phyloP scores from a whole-genome alignment of 106 monocot genomes.

The Ottelia alismoides region DNA sequence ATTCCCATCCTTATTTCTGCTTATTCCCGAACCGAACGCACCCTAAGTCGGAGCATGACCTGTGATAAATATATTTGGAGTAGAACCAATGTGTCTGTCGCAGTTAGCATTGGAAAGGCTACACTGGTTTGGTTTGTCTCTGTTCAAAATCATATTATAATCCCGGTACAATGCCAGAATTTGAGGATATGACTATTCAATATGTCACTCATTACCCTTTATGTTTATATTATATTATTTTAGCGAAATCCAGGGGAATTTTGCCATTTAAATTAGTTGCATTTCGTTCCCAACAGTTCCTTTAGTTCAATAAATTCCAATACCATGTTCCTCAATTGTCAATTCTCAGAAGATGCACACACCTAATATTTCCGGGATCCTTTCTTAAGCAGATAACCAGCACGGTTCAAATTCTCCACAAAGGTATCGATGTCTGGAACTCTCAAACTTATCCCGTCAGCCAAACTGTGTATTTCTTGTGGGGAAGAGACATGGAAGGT shows the following conservation, averaged over 20 bases:
- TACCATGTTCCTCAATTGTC: background rate
- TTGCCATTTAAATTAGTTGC: no score
- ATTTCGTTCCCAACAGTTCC: background rate
- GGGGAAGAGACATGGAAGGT: background rate
- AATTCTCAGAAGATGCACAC: background rate
- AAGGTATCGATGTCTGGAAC: conserved; percentile 81
- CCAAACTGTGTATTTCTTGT: conserved; percentile 77
- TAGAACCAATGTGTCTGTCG: no score
- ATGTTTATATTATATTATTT: background rate
- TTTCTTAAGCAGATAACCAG: conserved; percentile 85
- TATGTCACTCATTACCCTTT: background rate
- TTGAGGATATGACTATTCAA: no score
- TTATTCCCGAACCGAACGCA: no score
- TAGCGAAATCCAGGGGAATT: no score
- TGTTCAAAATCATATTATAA: no score
- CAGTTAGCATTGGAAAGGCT: no score
- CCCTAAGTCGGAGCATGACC: no score
- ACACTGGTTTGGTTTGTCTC: no score
- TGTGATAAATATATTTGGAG: no score
- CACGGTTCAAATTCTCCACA: conserved; percentile 80
- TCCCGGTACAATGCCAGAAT: no score
- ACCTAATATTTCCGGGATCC: conserved; percentile 92
- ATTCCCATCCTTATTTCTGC: no score
- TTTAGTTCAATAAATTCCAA: background rate
- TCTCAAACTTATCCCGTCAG: conserved; percentile 62